These are phyloP conservation scores for Rhodotorula mucilaginosa DNA, from an alignment of 1,284 basidiomycete genomes.

Conservation along the genomic window DNA sequence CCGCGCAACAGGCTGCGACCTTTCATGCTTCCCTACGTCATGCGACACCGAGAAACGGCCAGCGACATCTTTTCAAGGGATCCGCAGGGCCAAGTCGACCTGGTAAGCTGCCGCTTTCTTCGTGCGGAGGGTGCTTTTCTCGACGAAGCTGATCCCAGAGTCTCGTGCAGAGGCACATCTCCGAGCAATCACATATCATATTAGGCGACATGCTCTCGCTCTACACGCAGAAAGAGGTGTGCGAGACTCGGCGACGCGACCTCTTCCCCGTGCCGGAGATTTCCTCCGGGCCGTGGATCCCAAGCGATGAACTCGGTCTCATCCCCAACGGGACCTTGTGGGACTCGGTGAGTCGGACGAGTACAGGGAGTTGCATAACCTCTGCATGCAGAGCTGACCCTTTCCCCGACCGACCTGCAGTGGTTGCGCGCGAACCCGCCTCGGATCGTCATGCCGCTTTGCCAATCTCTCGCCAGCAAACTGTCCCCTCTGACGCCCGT, in stretches of 20 bases:
- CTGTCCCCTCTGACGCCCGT: conserved; percentile 7
- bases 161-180: conserved; percentile 28
- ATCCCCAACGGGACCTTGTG: conserved; percentile 17
- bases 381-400: too few species aligned
- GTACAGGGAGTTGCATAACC: too few species aligned
- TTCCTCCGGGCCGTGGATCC: conserved; percentile 15
- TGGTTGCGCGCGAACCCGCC: conserved; percentile 7
- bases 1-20: conserved; percentile 17
- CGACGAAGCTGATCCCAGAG: neutral
- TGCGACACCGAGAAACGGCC: conserved; percentile 25
- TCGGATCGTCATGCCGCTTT: conserved; percentile 18
- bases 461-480: conserved; percentile 5
- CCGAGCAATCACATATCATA: conserved; percentile 4
- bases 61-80: conserved; percentile 15
- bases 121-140: neutral
- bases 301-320: conserved; percentile 19
- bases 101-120: neutral
- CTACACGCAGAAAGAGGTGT: conserved; percentile 29
- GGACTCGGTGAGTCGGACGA: conserved; percentile 7
- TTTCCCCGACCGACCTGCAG: neutral
- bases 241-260: conserved; percentile 19
- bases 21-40: conserved; percentile 32
- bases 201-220: conserved; percentile 36
- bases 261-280: neutral
- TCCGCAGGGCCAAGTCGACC: conserved; percentile 15